Evolutionary conservation across 768 basidiomycete species (phyloP), one percentile per base, ranked within the genome.

Genomic region (Pisolithus sp.): DNA sequence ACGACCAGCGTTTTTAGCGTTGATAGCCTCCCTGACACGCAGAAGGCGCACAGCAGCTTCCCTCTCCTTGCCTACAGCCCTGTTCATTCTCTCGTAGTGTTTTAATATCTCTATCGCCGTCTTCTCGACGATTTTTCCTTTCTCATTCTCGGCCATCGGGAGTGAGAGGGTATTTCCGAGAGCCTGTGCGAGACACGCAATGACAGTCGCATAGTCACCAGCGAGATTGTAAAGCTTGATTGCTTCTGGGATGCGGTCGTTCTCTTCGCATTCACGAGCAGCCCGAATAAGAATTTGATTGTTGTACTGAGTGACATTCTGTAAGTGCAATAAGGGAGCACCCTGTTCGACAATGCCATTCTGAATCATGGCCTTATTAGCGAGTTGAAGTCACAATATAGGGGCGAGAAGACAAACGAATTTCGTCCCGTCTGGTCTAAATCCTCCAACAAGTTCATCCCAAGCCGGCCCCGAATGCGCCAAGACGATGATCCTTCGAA

Each of bases 221-320:
- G 94, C 94, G 36, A 97, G 82, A 70, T 97, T 94, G 72, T 93
- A 97, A 41, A 99, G 73, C 64, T 93, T 92, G 72, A 98, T 93
- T 3, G 93, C 93, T 65, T 97, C 93, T 2, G 85, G 77, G 37
- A 89, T 76, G 30, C 89, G 86, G 61, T 91, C 85, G 61, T 93
- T 93, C 49, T 86, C 79, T 62, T 91, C 83, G 2, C 88, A 86
- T 56, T 89, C 78, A 28, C 78, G 78, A 0, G 95, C 95, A 0
- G 94, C 91, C 6, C 81, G 81, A 53, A 86, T 72, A 46, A 97
- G 85, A 51, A 99, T 89, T 21, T 87, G 76, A 23, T 83, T 82
- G 53, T 93, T 84, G 72, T 87, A 93, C 46, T 86, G 78, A 24
- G 77, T 72, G 47, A 71, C 71, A 57, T 83, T 80, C 48, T 77